Evolutionary conservation across 345 rosid species (phyloP).

Genomic region (Salix caprea): DNA sequence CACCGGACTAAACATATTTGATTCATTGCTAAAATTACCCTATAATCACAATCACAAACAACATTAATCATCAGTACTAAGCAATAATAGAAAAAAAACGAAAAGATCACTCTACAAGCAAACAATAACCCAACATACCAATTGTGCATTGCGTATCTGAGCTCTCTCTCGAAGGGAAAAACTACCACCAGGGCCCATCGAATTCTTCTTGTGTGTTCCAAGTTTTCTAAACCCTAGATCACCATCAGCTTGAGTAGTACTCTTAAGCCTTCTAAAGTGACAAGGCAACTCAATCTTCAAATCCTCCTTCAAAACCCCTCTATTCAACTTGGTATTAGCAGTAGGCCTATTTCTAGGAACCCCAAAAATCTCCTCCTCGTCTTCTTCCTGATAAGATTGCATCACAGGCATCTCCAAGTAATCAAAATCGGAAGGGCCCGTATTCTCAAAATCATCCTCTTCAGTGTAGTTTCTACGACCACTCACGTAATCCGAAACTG

Average conservation of each 20-base stretch:
- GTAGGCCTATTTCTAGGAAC: neutral
- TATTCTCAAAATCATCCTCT: conserved; percentile 27
- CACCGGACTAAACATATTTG: conserved; percentile 23
- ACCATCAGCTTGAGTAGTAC: conserved; percentile 32
- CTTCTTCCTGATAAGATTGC: conserved; percentile 32
- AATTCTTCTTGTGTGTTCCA: conserved; percentile 19
- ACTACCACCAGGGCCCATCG: conserved; percentile 37
- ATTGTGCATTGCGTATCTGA: conserved; percentile 43
- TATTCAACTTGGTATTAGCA: conserved; percentile 38
- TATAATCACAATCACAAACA: conserved; percentile 20
- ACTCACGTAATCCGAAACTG: conserved; percentile 44
- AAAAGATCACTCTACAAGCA: neutral
- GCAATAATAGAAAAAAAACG: neutral
- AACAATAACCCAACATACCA: neutral
- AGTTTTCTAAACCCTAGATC: conserved; percentile 31
- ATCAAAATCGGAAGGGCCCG: conserved; percentile 8
- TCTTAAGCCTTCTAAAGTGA: conserved; percentile 40
- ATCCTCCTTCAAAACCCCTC: conserved; percentile 56
- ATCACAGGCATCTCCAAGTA: conserved; percentile 24
- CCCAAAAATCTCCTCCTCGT: conserved; percentile 36
- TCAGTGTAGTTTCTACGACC: conserved; percentile 33
- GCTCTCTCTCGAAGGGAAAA: conserved; percentile 41
- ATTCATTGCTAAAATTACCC: conserved; percentile 28
- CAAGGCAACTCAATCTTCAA: conserved; percentile 66
- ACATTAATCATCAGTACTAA: neutral